Evolutionary conservation across 768 basidiomycete species (phyloP), one percentile per base, ranked within the genome.

Genomic region (Russula olivacea): DNA sequence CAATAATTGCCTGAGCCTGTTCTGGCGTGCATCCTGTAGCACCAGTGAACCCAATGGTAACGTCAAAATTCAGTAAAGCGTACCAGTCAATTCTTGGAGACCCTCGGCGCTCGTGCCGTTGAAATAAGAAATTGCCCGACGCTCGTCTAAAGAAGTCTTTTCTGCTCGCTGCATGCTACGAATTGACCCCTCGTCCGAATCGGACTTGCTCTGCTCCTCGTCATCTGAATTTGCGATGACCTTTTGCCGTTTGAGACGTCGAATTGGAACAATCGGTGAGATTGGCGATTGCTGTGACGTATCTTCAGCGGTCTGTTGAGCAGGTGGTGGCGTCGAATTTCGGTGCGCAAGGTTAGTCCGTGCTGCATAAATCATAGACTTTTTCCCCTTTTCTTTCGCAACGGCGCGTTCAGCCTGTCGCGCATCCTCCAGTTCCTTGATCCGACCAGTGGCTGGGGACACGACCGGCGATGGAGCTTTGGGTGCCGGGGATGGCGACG

Each of bases 321-420:
- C 53, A 1, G 77, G 72, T 41, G 82, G 79, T 1, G 80, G 76
- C 17, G 80, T 72, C 36, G 66, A 40, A 60, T 48, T 43, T 61
- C 50, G 15, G 64, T 61, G 23, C 66, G 69, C 82, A 40, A 86
- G 75, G 32, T 75, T 74, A 43, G 79, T 73, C 60, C 87, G 81
- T 66, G 86, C 87, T 47, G 86, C 85, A 67, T 91, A 91, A 55
- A 92, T 92, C 72, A 84, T 80, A n/a, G 90, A 91, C 69, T 83
- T 87, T 73, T 88, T 91, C 23, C 85, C 88, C 73, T 89, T 86
- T 74, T 90, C 88, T 70, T 79, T 85, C 61, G 78, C 79, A 38
- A 87, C 84, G 21, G 80, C 82, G 63, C 86, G 80, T 65, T 79
- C 82, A 2, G 86, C 87, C 67, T 83, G 84, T 45, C 77, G 80